Percentiles rank a stretch among this genome's conserved stretches.
Conservation (phyloP, 768 basidiomycete genomes). For the Saitozyma sp. region DNA sequence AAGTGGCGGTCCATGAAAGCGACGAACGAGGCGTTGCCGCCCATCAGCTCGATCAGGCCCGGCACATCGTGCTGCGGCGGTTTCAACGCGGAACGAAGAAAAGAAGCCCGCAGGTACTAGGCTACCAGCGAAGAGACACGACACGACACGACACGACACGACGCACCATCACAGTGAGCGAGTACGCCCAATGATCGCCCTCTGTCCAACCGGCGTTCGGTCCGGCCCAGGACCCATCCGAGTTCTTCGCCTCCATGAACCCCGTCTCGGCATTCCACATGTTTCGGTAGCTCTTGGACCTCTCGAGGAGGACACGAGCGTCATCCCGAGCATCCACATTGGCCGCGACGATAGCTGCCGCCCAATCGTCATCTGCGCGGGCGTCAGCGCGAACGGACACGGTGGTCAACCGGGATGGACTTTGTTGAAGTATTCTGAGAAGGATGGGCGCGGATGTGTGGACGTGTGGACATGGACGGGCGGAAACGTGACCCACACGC, state of each 20-base stretch:
- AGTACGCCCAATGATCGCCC: conserved; percentile 75
- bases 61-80: conserved; percentile 64
- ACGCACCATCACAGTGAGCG: conserved; percentile 63
- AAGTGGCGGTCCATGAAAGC: conserved; percentile 54
- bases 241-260: conserved; percentile 78
- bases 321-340: conserved; percentile 60
- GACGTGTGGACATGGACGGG: neutral
- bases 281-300: conserved; percentile 63
- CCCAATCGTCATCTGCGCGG: conserved; percentile 71
- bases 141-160: neutral
- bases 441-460: too few relatives aligned
- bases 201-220: conserved; percentile 73
- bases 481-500: conserved; percentile 59
- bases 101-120: neutral
- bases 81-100: neutral
- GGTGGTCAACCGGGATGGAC: neutral
- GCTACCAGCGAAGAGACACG: too few relatives aligned
- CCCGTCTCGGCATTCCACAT: conserved; percentile 70
- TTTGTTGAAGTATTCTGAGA: too few relatives aligned
- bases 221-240: conserved; percentile 54
- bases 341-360: conserved; percentile 65
- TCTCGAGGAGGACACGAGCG: conserved; percentile 60
- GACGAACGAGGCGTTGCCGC: conserved; percentile 68
- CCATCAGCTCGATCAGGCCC: conserved; percentile 63
- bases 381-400: conserved; percentile 1